Evolutionary conservation across 2,329 filamentous ascomycete species (phyloP).

Genomic region (Paracorniculantispora psalliotae): DNA sequence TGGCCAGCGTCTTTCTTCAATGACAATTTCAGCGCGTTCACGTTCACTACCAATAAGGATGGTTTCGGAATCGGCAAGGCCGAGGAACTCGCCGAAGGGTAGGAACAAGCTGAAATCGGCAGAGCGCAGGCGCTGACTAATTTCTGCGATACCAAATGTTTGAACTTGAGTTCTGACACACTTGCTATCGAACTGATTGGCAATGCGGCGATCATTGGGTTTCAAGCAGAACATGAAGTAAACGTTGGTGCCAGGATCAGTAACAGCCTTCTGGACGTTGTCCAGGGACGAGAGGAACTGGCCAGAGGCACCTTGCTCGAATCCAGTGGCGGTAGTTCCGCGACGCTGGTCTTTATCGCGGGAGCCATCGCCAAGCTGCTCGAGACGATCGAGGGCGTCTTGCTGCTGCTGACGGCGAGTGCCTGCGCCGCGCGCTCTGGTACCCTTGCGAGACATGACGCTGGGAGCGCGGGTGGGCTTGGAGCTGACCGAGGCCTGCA

Average conservation of each 20-base stretch:
- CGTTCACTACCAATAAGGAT: constrained; percentile 86
- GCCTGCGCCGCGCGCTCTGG: constrained; percentile 33
- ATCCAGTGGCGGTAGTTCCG: constrained; percentile 33
- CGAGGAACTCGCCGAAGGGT: constrained; percentile 92
- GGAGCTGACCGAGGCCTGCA: constrained; percentile 94
- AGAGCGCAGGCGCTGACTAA: constrained; percentile 85
- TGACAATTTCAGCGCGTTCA: constrained; percentile 85
- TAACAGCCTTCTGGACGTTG: constrained; percentile 83
- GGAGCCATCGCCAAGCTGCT: constrained; percentile 42
- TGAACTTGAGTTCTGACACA: constrained; percentile 93
- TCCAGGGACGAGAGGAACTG: constrained; percentile 88
- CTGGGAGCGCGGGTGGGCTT: constrained; percentile 91
- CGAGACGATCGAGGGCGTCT: constrained; percentile 42
- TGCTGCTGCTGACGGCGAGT: constrained; percentile 34
- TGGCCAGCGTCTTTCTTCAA: constrained; percentile 90
- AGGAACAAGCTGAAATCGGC: constrained; percentile 95
- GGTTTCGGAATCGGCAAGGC: constrained; percentile 76
- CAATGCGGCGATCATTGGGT: constrained; percentile 92
- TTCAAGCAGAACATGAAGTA: constrained; percentile 98
- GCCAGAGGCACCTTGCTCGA: constrained; percentile 81
- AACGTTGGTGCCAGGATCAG: constrained; percentile 75
- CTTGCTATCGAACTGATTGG: constrained; percentile 98
- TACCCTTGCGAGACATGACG: constrained; percentile 76
- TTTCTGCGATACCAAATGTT: constrained; percentile 93
- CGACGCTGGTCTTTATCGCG: constrained; percentile 37